Evolutionary conservation across 2,329 filamentous ascomycete species (phyloP).

Genomic region (Drechslerella dactyloides): DNA sequence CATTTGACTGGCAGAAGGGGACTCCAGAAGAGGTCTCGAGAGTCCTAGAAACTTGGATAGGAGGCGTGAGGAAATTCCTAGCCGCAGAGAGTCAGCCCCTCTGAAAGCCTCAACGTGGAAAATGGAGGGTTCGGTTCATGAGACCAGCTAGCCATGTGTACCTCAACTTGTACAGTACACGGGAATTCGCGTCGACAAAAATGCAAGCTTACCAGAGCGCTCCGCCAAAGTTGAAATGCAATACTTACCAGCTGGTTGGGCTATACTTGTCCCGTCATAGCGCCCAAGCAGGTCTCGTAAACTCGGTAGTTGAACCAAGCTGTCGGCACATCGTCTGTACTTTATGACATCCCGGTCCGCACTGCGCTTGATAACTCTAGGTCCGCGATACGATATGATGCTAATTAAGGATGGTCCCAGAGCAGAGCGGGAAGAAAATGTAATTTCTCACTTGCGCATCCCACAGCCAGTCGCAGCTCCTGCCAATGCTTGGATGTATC

Average conservation of each 20-base stretch:
- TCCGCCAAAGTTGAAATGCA: too few species aligned
- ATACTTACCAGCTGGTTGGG: too few species aligned
- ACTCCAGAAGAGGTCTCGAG: conserved; percentile 7
- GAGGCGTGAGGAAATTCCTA: conserved; percentile 13
- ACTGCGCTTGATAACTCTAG: neutral
- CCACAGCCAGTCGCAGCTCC: neutral
- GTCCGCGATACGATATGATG: neutral
- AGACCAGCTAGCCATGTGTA: too few species aligned
- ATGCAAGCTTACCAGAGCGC: too few species aligned
- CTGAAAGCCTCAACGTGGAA: too few species aligned
- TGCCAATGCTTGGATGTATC: neutral
- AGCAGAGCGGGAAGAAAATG: neutral
- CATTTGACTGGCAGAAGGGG: conserved; percentile 26
- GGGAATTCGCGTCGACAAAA: too few species aligned
- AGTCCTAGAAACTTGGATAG: conserved; percentile 40
- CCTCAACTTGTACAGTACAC: too few species aligned
- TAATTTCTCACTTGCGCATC: too few species aligned
- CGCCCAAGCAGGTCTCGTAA: too few species aligned
- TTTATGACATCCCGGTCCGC: neutral
- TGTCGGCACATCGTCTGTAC: neutral
- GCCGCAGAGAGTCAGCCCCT: neutral
- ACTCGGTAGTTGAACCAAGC: too few species aligned
- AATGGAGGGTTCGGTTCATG: too few species aligned
- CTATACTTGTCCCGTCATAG: too few species aligned
- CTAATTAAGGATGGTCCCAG: neutral